Base-by-base conservation (phyloP, 2,329 filamentous ascomycete genomes). In the Fusarium transvaalense region DNA sequence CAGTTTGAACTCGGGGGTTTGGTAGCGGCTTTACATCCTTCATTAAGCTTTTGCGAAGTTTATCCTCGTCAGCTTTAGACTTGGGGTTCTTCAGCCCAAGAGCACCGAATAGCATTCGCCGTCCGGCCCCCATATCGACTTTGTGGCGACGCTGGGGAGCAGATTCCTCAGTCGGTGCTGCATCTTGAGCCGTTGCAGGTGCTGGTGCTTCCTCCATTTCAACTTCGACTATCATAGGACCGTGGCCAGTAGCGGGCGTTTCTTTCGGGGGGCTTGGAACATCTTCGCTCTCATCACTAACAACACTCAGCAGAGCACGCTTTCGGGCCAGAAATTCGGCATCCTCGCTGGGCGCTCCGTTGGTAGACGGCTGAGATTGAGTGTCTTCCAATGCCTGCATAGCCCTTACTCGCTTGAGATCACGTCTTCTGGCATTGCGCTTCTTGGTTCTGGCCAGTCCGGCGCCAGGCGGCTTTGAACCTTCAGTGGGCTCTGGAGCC, bases 21-120 rank as follows among this genome's bases (percentile, higher is more conserved):
- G 76, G 64, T 9, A 81, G 64, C 31, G 81, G 82, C 51, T 79
- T 82, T 56, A 84, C 81, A 76, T 85, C 80, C 64, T 84, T 85
- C 81, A 88, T 87, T 25, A 93, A 77, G 58, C 86, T 85, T 64
- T 84, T 81, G 27, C 87, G 86, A 8, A 91, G 78, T 37, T 85
- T 84, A 17, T 90, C 86, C 74, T 91, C 90, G 19, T 93, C 91
- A 31, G 86, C 85, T 69, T 91, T 89, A 2, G 83, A 88, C 72
- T 89, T 91, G 1, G 92, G 91, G 6, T 85, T 85, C 56, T 88
- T 88, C 12, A 93, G 78, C 5, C 92, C 92, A 5, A 95, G 82
- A 9, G 91, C 90, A 10, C 89, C 89, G 71, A 94, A 92, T 0
- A 95, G 77, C 58, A 94, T 81, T 68, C 92, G 86, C 54, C 88